Evolutionary conservation across 371 early-diverging fungal genomes (phyloP).

Genomic region (Lichtheimia corymbifera): DNA sequence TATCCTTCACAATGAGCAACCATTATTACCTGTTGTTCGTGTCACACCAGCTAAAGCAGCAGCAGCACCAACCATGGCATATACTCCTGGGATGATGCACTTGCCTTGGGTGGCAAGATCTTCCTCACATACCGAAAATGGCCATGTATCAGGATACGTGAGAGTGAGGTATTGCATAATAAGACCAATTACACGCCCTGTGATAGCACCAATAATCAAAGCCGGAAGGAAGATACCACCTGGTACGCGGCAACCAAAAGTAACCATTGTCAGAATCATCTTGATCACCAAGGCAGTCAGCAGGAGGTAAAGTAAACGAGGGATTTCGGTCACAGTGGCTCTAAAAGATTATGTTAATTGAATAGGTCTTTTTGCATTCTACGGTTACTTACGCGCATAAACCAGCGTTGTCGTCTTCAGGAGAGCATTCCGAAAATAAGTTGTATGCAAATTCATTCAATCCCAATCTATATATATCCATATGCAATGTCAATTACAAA

Average conservation of each 20-base stretch:
- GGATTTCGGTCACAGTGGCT: conserved; percentile 38
- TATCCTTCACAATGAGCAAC: background rate
- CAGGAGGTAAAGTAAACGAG: conserved; percentile 44
- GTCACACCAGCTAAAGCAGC: conserved; percentile 92
- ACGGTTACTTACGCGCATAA: conserved; percentile 60
- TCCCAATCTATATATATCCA: conserved; percentile 43
- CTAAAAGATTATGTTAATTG: conserved; percentile 10
- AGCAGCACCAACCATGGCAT: conserved; percentile 95
- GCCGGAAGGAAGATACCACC: conserved; percentile 92
- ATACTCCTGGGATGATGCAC: conserved; percentile 92
- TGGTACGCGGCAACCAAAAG: conserved; percentile 85
- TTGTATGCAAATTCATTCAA: conserved; percentile 77
- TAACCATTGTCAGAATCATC: conserved; percentile 68
- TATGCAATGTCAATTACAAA: no score
- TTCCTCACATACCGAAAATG: conserved; percentile 66
- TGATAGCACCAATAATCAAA: conserved; percentile 89
- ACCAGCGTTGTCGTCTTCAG: conserved; percentile 55
- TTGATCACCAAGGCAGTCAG: conserved; percentile 68
- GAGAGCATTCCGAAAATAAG: conserved; percentile 83
- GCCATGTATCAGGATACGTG: conserved; percentile 54
- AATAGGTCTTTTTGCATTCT: background rate
- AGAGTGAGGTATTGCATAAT: conserved; percentile 67
- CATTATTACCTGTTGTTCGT: conserved; percentile 73
- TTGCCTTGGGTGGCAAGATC: conserved; percentile 45
- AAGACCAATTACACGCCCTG: conserved; percentile 90